Conservation (phyloP, 371 early-diverging fungal species). For the Basidiobolus heterosporus region DNA sequence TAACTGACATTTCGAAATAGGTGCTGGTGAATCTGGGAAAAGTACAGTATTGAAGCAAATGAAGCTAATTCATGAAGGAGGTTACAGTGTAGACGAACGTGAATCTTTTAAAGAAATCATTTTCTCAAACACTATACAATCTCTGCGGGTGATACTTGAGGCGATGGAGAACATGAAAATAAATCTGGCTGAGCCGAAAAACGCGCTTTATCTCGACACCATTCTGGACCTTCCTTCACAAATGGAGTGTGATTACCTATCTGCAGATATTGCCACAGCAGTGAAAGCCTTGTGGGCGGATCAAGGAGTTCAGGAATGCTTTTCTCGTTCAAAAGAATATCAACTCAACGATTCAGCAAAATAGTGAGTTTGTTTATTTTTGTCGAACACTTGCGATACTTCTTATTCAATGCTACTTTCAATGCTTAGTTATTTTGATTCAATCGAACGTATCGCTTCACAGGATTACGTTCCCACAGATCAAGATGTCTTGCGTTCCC, state of each 20-base stretch:
- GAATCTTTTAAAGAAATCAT: slow-evolving; percentile 84
- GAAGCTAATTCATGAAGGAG: slow-evolving; percentile 86
- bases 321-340: slow-evolving; percentile 76
- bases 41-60: slow-evolving; percentile 92
- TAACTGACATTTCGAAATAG: slow-evolving; percentile 20
- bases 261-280: slow-evolving; percentile 58
- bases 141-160: slow-evolving; percentile 83
- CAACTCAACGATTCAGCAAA: slow-evolving; percentile 79
- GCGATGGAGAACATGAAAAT: slow-evolving; percentile 79
- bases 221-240: slow-evolving; percentile 65
- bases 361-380: slow-evolving; percentile 46
- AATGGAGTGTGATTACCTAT: slow-evolving; percentile 64
- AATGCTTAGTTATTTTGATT: slow-evolving; percentile 62
- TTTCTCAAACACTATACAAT: slow-evolving; percentile 85
- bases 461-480: slow-evolving; percentile 68
- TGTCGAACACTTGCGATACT: neutral
- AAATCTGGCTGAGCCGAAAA: slow-evolving; percentile 31
- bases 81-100: slow-evolving; percentile 73
- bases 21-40: slow-evolving; percentile 95
- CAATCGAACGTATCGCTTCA: slow-evolving; percentile 73
- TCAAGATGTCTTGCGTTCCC: slow-evolving; percentile 73
- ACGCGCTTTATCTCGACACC: slow-evolving; percentile 42
- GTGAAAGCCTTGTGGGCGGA: slow-evolving; percentile 72
- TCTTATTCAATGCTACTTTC: neutral
- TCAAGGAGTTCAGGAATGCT: slow-evolving; percentile 60